These are phyloP conservation scores for Apophysomyces sp. DNA, from an alignment of 371 early-diverging fungal genomes.

Conservation along the genomic window DNA sequence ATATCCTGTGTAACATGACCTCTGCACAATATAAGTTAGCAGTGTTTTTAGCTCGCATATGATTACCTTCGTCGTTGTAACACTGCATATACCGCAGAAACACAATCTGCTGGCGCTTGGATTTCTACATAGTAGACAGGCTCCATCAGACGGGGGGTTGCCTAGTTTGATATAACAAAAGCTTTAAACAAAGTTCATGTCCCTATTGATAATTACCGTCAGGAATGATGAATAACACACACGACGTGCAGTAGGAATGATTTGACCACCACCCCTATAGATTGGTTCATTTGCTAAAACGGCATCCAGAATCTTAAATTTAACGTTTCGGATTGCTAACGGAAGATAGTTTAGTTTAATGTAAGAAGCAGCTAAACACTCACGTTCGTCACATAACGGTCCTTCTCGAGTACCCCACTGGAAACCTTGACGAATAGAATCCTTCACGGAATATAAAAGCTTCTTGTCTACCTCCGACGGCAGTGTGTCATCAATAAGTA, in stretches of 20 bases:
- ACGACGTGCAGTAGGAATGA: slow-evolving; percentile 98
- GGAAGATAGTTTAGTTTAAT: neutral
- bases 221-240: slow-evolving; percentile 96
- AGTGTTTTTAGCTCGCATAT: slow-evolving; percentile 1
- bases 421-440: slow-evolving; percentile 93
- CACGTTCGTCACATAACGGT: slow-evolving; percentile 95
- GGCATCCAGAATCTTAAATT: slow-evolving; percentile 90
- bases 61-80: slow-evolving; percentile 81
- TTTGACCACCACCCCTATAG: slow-evolving; percentile 95
- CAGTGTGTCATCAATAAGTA: slow-evolving; percentile 93
- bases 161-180: slow-evolving; percentile 41
- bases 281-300: slow-evolving; percentile 86
- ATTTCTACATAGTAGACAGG: slow-evolving; percentile 95
- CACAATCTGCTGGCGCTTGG: slow-evolving; percentile 95
- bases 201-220: slow-evolving; percentile 51
- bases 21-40: slow-evolving; percentile 33
- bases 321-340: slow-evolving; percentile 88
- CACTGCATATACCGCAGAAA: slow-evolving; percentile 93
- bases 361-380: slow-evolving; percentile 17
- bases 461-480: slow-evolving; percentile 87
- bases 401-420: slow-evolving; percentile 97
- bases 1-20: slow-evolving; percentile 97
- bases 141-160: slow-evolving; percentile 96
- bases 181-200: too few species aligned
- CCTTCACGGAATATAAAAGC: slow-evolving; percentile 74